A percentile compares a stretch with the other conserved stretches of the same genome.
Evolutionary conservation across 805 yeast species (phyloP).

Genomic region (Maudiozyma barnettii): DNA sequence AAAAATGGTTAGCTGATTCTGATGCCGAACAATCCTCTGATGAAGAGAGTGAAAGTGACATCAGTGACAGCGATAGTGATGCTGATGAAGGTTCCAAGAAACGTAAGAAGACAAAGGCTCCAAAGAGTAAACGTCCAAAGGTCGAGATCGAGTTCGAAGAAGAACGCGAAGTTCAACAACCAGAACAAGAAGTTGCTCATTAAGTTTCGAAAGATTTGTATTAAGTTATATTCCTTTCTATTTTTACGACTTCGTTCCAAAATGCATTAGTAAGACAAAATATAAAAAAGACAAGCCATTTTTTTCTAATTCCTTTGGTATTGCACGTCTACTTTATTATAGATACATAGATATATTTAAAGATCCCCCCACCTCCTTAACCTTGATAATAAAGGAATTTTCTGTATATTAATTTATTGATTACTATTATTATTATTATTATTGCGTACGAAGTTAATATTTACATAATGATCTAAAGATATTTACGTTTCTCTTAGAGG

Average conservation of each 20-base stretch:
- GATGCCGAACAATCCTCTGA: conserved; percentile 29
- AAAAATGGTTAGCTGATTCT: conserved; percentile 69
- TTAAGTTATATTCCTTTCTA: no score
- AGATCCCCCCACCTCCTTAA: neutral
- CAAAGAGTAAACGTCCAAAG: conserved; percentile 52
- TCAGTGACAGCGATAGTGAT: conserved; percentile 31
- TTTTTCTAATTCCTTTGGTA: neutral
- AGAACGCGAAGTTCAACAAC: conserved; percentile 36
- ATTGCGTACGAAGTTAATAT: neutral
- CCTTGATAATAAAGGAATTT: neutral
- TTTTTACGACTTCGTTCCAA: no score
- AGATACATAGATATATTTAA: neutral
- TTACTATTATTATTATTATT: no score
- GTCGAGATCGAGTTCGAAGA: conserved; percentile 81
- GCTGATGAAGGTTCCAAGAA: conserved; percentile 33
- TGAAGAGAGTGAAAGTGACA: conserved; percentile 20
- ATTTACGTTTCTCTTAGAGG: conserved; percentile 1
- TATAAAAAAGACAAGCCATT: no score
- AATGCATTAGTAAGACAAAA: no score
- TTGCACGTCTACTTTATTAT: neutral
- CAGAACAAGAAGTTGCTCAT: conserved; percentile 23
- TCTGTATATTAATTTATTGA: neutral
- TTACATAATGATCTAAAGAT: neutral
- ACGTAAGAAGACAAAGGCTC: conserved; percentile 30
- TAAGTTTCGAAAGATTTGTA: conserved; percentile 1